phyloP scores from a whole-genome alignment of 2,329 filamentous ascomycete species.

The Tolypocladium tundrense region DNA sequence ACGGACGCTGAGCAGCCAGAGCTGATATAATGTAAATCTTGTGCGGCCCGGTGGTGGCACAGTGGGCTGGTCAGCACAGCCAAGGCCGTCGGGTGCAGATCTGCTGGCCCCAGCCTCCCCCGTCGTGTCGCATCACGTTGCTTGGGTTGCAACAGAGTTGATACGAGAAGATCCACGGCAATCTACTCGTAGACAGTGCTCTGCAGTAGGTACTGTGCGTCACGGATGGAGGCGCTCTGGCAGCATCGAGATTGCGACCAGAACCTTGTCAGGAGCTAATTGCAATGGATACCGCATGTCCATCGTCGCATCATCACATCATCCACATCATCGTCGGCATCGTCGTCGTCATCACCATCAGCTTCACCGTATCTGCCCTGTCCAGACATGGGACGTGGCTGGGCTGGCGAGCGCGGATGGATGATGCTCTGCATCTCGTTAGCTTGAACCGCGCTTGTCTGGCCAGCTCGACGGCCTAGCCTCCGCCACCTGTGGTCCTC shows the following conservation, averaged over 20 bases:
- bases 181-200: background rate
- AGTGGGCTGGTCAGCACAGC: background rate
- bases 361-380: too few species aligned
- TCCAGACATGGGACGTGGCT: too few species aligned
- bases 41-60: background rate
- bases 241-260: background rate
- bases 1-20: background rate
- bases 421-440: too few species aligned
- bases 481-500: background rate
- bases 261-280: background rate
- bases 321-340: too few species aligned
- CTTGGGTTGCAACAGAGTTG: background rate
- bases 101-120: background rate
- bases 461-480: too few species aligned
- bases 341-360: too few species aligned
- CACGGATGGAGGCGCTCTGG: background rate
- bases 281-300: background rate
- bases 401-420: too few species aligned
- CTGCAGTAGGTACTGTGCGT: background rate
- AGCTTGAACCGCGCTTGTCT: too few species aligned
- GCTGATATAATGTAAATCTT: background rate
- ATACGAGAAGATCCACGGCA: background rate
- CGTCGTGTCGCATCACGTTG: background rate
- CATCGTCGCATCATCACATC: too few species aligned
- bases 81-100: background rate